phyloP scores from a whole-genome alignment of 75 land plant species.

The Pinus albicaulis region DNA sequence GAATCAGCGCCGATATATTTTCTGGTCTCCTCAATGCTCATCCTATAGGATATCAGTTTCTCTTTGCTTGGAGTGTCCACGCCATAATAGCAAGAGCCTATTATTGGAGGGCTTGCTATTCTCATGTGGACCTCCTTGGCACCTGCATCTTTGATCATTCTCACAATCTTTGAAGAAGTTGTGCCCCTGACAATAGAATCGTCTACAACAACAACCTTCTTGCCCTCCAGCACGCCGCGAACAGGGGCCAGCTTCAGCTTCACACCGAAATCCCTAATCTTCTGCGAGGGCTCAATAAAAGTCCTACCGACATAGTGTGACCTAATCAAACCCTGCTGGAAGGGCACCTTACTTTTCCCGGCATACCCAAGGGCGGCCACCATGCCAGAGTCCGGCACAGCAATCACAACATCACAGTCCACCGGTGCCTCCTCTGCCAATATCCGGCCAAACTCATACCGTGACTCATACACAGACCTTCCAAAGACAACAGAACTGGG shows the following conservation, averaged over 20 bases:
- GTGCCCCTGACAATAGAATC: conserved; percentile 99
- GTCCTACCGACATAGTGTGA: conserved; percentile 33
- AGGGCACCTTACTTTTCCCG: conserved; percentile 16
- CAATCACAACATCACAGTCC: conserved; percentile 32
- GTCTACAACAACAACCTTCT: conserved; percentile 43
- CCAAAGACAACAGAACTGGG: conserved; percentile 32
- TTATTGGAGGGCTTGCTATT: conserved; percentile 94
- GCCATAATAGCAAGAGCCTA: conserved; percentile 93
- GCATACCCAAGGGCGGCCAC: conserved; percentile 32
- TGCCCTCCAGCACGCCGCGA: conserved; percentile 13
- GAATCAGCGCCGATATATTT: conserved; percentile 25
- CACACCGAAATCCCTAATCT: conserved; percentile 29
- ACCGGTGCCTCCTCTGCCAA: conserved; percentile 26
- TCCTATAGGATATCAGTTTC: conserved; percentile 75
- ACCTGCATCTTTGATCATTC: conserved; percentile 82
- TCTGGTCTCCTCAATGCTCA: conserved; percentile 16
- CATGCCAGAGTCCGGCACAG: conserved; percentile 33
- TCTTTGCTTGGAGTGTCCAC: conserved; percentile 86
- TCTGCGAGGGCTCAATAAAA: conserved; percentile 31
- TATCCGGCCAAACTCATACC: conserved; percentile 18
- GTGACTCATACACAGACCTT: conserved; percentile 19
- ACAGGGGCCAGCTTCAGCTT: conserved; percentile 31
- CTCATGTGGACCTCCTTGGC: conserved; percentile 96
- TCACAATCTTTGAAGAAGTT: conserved; percentile 87
- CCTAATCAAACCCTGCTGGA: conserved; percentile 83